Evolutionary conservation across 306 rosid genomes (phyloP).

Genomic region (Myrica gale): DNA sequence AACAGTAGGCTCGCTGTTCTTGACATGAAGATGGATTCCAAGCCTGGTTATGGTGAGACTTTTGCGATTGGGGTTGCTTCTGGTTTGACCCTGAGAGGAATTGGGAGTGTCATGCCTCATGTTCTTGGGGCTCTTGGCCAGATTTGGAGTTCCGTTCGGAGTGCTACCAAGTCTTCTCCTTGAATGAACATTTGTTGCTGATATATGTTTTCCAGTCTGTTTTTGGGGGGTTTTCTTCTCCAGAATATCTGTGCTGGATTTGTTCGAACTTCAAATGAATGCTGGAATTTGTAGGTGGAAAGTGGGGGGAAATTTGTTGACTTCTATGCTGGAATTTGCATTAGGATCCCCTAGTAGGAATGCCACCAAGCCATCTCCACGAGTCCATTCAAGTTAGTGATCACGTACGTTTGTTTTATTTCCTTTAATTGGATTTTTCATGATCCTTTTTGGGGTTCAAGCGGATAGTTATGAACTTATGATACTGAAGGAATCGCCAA

Average conservation of each 20-base stretch:
- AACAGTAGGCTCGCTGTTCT: conserved; percentile 52
- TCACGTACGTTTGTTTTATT: too few relatives aligned
- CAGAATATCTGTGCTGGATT: background rate
- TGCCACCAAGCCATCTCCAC: too few relatives aligned
- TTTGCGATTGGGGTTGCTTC: conserved; percentile 77
- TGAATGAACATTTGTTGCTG: background rate
- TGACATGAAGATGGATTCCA: conserved; percentile 77
- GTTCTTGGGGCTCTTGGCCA: conserved; percentile 47
- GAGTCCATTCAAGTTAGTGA: too few relatives aligned
- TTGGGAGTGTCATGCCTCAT: conserved; percentile 54
- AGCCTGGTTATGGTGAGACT: conserved; percentile 66
- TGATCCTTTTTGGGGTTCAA: too few relatives aligned
- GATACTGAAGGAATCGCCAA: too few relatives aligned
- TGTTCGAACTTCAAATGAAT: background rate
- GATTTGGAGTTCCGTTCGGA: conserved; percentile 60
- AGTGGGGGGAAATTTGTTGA: background rate
- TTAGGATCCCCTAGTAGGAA: background rate
- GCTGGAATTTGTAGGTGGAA: background rate
- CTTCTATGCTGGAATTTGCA: background rate
- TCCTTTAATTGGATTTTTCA: too few relatives aligned
- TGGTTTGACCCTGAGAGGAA: conserved; percentile 56
- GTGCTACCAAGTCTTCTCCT: conserved; percentile 39
- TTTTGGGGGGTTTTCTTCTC: background rate
- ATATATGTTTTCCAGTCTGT: background rate
- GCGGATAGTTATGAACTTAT: too few relatives aligned